Conservation (phyloP, 495 filamentous ascomycete genomes). For the Penicillium waksmanii region DNA sequence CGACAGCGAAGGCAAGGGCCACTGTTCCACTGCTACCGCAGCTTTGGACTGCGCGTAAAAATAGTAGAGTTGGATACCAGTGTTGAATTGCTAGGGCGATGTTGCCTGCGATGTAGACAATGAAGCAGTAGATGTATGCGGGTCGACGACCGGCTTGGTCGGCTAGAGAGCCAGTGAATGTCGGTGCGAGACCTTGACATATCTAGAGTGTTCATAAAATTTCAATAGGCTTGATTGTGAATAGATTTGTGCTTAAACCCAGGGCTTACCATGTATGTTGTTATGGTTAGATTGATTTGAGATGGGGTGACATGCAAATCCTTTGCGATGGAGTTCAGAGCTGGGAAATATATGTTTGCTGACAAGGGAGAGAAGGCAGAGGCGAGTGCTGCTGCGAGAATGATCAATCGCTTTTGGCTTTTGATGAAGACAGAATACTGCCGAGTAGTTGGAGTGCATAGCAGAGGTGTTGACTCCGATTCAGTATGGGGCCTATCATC, state of each 20-base stretch:
- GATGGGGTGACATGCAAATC: constrained; percentile 42
- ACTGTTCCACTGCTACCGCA: constrained; percentile 53
- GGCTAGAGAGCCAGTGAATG: constrained; percentile 52
- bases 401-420: constrained; percentile 31
- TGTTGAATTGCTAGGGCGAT: constrained; percentile 51
- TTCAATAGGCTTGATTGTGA: too few relatives aligned
- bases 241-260: background rate
- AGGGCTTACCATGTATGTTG: constrained; percentile 47
- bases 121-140: constrained; percentile 50
- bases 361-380: constrained; percentile 47
- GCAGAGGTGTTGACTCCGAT: constrained; percentile 27
- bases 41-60: constrained; percentile 55
- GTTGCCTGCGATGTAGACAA: constrained; percentile 51
- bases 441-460: background rate
- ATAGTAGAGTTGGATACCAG: constrained; percentile 46
- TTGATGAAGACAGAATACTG: constrained; percentile 31
- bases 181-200: constrained; percentile 54
- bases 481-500: background rate
- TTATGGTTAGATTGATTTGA: constrained; percentile 56
- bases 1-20: constrained; percentile 48
- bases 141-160: constrained; percentile 54
- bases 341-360: constrained; percentile 53
- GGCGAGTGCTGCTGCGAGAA: constrained; percentile 34
- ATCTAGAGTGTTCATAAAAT: constrained; percentile 32
- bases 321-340: constrained; percentile 43